phyloP scores from a whole-genome alignment of 352 stramenopile genomes.

The Phytopythium vexans region DNA sequence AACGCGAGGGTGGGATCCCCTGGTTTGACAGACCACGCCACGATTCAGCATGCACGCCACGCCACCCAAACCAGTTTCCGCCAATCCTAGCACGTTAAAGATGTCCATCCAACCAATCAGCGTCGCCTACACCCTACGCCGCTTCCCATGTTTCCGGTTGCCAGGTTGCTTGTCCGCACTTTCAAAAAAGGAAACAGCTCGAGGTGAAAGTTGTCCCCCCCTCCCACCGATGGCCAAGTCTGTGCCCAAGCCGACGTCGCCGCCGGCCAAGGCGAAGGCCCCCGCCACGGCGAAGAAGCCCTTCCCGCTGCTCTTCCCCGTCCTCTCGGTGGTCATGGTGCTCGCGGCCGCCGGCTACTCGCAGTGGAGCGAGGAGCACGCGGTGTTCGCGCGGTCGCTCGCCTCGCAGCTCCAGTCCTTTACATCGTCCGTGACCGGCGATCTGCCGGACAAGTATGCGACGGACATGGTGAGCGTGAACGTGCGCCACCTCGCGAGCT shows the following conservation, averaged over 20 bases:
- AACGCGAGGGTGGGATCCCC: too few species aligned
- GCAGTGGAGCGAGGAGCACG: slow-evolving; percentile 22
- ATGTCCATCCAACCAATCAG: too few species aligned
- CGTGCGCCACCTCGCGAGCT: slow-evolving; percentile 29
- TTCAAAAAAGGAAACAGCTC: too few species aligned
- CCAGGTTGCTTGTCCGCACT: too few species aligned
- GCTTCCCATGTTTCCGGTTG: too few species aligned
- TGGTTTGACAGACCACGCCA: too few species aligned
- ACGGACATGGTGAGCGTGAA: slow-evolving; percentile 44
- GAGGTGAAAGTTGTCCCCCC: too few species aligned
- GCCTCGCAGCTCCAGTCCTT: not conserved
- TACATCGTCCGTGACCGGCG: not conserved
- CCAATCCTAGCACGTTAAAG: too few species aligned
- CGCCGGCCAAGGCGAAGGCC: not conserved
- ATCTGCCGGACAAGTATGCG: slow-evolving; percentile 60
- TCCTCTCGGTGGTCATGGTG: slow-evolving; percentile 20
- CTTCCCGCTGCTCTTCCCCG: slow-evolving; percentile 11
- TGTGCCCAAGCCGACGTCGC: slow-evolving; percentile 3
- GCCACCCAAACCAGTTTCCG: too few species aligned
- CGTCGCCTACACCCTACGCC: too few species aligned
- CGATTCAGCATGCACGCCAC: too few species aligned
- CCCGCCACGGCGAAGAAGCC: slow-evolving; percentile 11
- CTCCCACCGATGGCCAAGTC: too few species aligned
- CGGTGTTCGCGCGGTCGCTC: slow-evolving; percentile 1
- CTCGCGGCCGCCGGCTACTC: slow-evolving; percentile 16